Evolutionary conservation across 2,329 filamentous ascomycete species (phyloP).

Genomic region (Hypomyces rosellus): DNA sequence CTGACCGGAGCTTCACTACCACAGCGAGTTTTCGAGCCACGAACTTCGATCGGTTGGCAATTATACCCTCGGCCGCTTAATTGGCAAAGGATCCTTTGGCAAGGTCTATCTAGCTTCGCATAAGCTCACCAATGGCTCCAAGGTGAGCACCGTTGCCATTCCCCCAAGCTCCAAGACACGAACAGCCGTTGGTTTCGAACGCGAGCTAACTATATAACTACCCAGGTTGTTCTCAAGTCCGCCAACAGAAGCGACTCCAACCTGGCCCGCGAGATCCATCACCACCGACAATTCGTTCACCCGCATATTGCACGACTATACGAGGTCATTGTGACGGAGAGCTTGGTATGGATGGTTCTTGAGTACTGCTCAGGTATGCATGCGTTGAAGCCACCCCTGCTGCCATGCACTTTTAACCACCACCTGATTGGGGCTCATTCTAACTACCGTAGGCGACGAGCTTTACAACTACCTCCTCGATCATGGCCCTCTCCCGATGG

Average conservation of each 20-base stretch:
- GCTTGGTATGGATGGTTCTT: conserved; percentile 88
- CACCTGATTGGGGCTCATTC: not conserved
- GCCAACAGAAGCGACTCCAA: conserved; percentile 95
- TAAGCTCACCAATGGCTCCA: conserved; percentile 97
- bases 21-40: conserved; percentile 85
- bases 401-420: not conserved
- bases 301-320: conserved; percentile 95
- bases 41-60: conserved; percentile 92
- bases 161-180: not conserved
- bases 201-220: conserved; percentile 7
- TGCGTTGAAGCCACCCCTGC: not conserved
- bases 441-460: conserved; percentile 65
- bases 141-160: conserved; percentile 46
- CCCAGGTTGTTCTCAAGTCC: conserved; percentile 92
- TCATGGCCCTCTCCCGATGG: conserved; percentile 73
- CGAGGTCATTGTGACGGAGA: conserved; percentile 96
- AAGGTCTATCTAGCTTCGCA: conserved; percentile 96
- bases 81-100: conserved; percentile 96
- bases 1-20: not conserved
- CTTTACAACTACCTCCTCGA: conserved; percentile 92
- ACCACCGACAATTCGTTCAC: conserved; percentile 95
- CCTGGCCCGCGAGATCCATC: conserved; percentile 93
- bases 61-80: conserved; percentile 83
- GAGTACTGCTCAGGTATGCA: conserved; percentile 85
- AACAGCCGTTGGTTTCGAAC: conserved; percentile 4